Evolutionary conservation across 2,329 filamentous ascomycete genomes (phyloP).

Genomic region (Cyclaneusma minus): DNA sequence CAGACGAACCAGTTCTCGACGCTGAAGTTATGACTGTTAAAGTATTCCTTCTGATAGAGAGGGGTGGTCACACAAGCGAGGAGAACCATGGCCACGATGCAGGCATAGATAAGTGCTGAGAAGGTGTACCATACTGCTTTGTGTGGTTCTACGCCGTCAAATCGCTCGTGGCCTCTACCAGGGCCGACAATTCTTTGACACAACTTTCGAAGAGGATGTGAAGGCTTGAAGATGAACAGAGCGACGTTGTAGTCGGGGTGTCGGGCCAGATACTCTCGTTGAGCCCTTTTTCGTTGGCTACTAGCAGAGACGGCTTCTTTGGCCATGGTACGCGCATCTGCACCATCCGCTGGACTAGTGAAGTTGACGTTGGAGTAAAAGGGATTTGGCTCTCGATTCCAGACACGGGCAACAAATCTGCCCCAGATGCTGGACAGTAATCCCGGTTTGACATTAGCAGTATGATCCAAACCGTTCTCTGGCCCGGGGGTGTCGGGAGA

Average conservation of each 20-base stretch:
- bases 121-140: conserved; percentile 85
- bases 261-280: conserved; percentile 75
- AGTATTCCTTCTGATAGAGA: conserved; percentile 83
- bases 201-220: conserved; percentile 61
- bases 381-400: conserved; percentile 69
- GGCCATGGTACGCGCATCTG: conserved; percentile 79
- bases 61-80: conserved; percentile 90
- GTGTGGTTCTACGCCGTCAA: conserved; percentile 81
- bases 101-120: conserved; percentile 83
- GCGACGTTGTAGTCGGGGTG: conserved; percentile 90
- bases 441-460: conserved; percentile 35
- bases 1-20: conserved; percentile 85
- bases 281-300: conserved; percentile 68
- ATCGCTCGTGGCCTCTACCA: conserved; percentile 69
- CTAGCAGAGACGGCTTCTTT: conserved; percentile 77
- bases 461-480: conserved; percentile 16
- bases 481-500: conserved; percentile 20
- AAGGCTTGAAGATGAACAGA: conserved; percentile 69
- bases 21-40: conserved; percentile 40
- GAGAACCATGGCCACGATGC: conserved; percentile 95
- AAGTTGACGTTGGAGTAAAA: conserved; percentile 78
- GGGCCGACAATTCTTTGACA: conserved; percentile 88
- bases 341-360: conserved; percentile 45
- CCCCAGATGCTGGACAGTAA: conserved; percentile 45
- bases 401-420: conserved; percentile 37